Base-by-base conservation (phyloP, 2,329 filamentous ascomycete species). In the Capronia coronata region DNA sequence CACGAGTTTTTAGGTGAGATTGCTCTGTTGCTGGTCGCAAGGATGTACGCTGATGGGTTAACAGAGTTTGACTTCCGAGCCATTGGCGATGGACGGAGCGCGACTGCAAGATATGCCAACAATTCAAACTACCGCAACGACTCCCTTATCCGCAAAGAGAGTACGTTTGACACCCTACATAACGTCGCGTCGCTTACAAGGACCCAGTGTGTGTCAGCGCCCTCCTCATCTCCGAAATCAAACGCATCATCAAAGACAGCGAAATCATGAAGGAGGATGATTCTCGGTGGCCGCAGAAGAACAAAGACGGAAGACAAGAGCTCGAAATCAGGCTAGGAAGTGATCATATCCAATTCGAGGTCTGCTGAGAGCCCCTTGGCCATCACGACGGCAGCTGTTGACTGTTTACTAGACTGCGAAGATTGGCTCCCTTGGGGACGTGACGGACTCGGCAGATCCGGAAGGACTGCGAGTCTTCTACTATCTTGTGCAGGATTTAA, bases 101-200 rank as follows among this genome's bases (percentile, higher is more conserved):
- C 93, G 6, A 87, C 93, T 45, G 89, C 91, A 25, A 84, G 93
- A 70, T 98, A 98, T 72, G 93, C 93, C 58, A 98, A 98, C 77
- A 98, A 98, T 71, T 97, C 91, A 50, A 98, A 98, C 72, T 98
- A 98, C 73, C 84, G 93, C 64, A 98, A 98, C 71, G 93, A 98
- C 68, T 96, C 90, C 56, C 75, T 98, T 61, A 98, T 98, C 65
- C 86, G 93, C 59, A 98, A 98, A 90, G 93, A 98, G 75, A 98
- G 93, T 96, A 75, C 61, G 89, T 69, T 25, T 41, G 19, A 3
- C 29, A 8, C 29, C 29, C 29, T 32, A n/a, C 29, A 32, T 8
- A n/a, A 32, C 29, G 29, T 7, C 29, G 29, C 11, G 13, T 32
- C 7, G 40, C 60, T 66, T 46, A 66, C 48, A 18, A 21, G 16